A percentile compares a stretch with the other conserved stretches of the same genome.
These are phyloP conservation scores for Heterobasidion parviporum DNA, from an alignment of 1,284 basidiomycete genomes.

Conservation along the genomic window DNA sequence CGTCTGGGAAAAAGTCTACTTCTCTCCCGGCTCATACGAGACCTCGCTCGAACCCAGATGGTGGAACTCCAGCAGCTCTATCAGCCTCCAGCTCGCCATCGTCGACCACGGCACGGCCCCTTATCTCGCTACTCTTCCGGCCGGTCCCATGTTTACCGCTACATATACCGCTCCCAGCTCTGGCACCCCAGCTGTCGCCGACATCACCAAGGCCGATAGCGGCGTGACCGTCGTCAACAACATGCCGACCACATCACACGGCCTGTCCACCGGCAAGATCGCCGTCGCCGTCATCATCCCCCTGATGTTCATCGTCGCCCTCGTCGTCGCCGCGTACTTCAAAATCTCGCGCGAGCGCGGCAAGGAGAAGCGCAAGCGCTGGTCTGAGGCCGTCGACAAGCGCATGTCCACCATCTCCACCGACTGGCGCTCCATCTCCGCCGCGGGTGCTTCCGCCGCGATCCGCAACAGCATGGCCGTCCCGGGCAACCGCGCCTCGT, in stretches of 20 bases:
- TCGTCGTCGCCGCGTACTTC: slow-evolving; percentile 46
- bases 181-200: slow-evolving; percentile 33
- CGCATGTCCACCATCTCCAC: slow-evolving; percentile 75
- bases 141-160: slow-evolving; percentile 69
- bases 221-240: slow-evolving; percentile 31
- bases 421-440: slow-evolving; percentile 72
- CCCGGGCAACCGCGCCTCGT: slow-evolving; percentile 32
- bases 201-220: slow-evolving; percentile 25
- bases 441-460: slow-evolving; percentile 63
- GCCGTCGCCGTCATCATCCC: slow-evolving; percentile 78
- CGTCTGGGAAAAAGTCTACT: slow-evolving; percentile 54
- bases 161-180: slow-evolving; percentile 41
- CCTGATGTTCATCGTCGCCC: slow-evolving; percentile 44
- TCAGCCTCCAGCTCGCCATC: slow-evolving; percentile 61
- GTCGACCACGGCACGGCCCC: slow-evolving; percentile 43
- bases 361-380: slow-evolving; percentile 57
- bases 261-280: slow-evolving; percentile 52
- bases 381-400: slow-evolving; percentile 66
- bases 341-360: slow-evolving; percentile 41
- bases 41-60: slow-evolving; percentile 57
- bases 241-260: slow-evolving; percentile 23
- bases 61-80: slow-evolving; percentile 63
- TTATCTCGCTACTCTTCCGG: slow-evolving; percentile 50
- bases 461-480: slow-evolving; percentile 65
- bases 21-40: slow-evolving; percentile 45